A percentile compares a stretch with the other conserved stretches of the same genome.
Evolutionary conservation across 805 yeast species (phyloP).

Genomic region (Metschnikowia henanensis): DNA sequence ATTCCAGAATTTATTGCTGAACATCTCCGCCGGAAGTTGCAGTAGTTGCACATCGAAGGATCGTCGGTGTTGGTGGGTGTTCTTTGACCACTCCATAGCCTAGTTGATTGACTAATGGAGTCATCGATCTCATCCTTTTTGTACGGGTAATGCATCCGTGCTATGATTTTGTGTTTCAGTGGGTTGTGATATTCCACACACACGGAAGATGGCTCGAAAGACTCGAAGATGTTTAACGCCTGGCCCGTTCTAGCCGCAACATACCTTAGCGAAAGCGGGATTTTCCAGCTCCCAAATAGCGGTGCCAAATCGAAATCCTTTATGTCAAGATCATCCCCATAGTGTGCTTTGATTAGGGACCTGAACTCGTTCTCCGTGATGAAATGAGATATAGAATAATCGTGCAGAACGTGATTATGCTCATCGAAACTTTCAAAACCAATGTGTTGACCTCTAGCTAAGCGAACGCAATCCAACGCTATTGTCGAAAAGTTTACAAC

Average conservation of each 20-base stretch:
- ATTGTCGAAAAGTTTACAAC: constrained; percentile 36
- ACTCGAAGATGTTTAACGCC: constrained; percentile 34
- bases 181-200: constrained; percentile 54
- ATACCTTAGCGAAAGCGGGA: constrained; percentile 55
- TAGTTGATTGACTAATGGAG: constrained; percentile 34
- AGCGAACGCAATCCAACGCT: constrained; percentile 40
- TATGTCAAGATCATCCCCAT: constrained; percentile 20
- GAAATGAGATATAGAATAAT: constrained; percentile 13
- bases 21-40: constrained; percentile 47
- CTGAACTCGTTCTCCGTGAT: constrained; percentile 11
- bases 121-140: constrained; percentile 28
- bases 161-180: constrained; percentile 34
- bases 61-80: constrained; percentile 45
- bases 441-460: constrained; percentile 47
- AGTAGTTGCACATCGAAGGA: constrained; percentile 48
- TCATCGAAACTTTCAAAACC: constrained; percentile 44
- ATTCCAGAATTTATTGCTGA: constrained; percentile 14
- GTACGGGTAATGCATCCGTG: constrained; percentile 40
- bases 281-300: constrained; percentile 46
- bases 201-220: constrained; percentile 37
- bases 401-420: neutral
- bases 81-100: constrained; percentile 61
- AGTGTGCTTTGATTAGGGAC: constrained; percentile 6
- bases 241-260: constrained; percentile 58
- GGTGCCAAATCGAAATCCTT: constrained; percentile 23